Conservation (phyloP, 1,139 yeast species). For the Blastobotrys petasosporus region DNA sequence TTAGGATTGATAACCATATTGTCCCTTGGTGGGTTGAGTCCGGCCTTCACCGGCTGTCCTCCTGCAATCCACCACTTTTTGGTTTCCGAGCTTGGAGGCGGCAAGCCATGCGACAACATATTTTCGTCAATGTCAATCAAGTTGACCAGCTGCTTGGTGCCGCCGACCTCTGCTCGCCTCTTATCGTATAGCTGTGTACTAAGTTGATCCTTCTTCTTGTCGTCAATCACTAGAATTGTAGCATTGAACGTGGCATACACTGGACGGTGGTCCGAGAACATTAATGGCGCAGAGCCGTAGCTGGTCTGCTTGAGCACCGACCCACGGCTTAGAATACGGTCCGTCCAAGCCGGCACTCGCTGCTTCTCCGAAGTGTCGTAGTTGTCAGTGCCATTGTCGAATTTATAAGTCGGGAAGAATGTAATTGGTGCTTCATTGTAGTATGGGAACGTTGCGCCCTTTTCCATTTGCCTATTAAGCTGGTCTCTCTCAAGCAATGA, state of each 20-base stretch:
- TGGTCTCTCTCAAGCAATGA: slow-evolving; percentile 72
- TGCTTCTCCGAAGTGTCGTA: slow-evolving; percentile 91
- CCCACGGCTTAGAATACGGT: slow-evolving; percentile 59
- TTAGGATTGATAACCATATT: slow-evolving; percentile 57
- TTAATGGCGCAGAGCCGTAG: slow-evolving; percentile 58
- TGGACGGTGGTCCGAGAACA: slow-evolving; percentile 91
- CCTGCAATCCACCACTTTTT: slow-evolving; percentile 90
- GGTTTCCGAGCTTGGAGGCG: slow-evolving; percentile 82
- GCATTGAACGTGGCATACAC: slow-evolving; percentile 75
- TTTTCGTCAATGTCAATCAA: slow-evolving; percentile 33
- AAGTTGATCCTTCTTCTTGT: slow-evolving; percentile 50
- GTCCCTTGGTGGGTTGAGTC: slow-evolving; percentile 36
- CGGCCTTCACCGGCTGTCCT: slow-evolving; percentile 68
- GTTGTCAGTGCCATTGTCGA: slow-evolving; percentile 75
- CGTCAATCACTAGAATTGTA: slow-evolving; percentile 64
- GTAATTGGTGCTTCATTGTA: slow-evolving; percentile 73
- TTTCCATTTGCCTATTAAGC: slow-evolving; percentile 69
- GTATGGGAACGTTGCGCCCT: slow-evolving; percentile 81
- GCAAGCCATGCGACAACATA: slow-evolving; percentile 43
- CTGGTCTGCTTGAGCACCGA: slow-evolving; percentile 52
- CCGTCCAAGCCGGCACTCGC: slow-evolving; percentile 97
- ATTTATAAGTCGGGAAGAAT: slow-evolving; percentile 89
- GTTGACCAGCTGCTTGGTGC: slow-evolving; percentile 32
- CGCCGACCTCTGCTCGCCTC: slow-evolving; percentile 37
- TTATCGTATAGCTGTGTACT: slow-evolving; percentile 52